phyloP scores from a whole-genome alignment of 441 rosid genomes.

The Populus trichocarpa region DNA sequence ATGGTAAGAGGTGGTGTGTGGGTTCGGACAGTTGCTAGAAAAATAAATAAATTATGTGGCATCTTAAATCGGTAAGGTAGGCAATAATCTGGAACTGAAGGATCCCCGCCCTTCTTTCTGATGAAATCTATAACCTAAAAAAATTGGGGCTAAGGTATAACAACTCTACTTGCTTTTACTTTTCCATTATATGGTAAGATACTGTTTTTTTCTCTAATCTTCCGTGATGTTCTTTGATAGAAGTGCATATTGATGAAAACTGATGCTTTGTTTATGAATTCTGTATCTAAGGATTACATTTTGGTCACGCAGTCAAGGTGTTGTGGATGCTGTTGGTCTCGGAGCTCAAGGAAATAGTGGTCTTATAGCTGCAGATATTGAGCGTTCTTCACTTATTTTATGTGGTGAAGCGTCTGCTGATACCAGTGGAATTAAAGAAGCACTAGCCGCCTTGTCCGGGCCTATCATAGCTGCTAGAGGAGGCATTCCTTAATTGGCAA shows the following conservation, averaged over 20 bases:
- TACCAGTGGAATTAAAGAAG: slow-evolving; percentile 31
- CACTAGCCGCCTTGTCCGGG: slow-evolving; percentile 29
- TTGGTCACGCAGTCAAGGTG: slow-evolving; percentile 21
- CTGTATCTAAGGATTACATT: background rate
- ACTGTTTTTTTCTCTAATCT: background rate
- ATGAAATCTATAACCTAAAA: too few relatives aligned
- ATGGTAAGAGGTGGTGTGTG: too few relatives aligned
- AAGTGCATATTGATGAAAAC: background rate
- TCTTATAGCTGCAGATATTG: slow-evolving; percentile 39
- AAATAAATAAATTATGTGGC: too few relatives aligned
- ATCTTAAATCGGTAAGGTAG: too few relatives aligned
- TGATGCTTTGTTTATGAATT: background rate
- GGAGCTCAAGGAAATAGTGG: slow-evolving; percentile 27
- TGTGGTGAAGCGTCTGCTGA: slow-evolving; percentile 36
- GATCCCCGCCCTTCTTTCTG: too few relatives aligned
- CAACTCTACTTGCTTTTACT: too few relatives aligned
- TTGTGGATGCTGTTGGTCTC: slow-evolving; percentile 25
- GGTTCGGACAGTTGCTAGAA: too few relatives aligned
- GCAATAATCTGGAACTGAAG: too few relatives aligned
- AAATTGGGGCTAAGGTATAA: too few relatives aligned
- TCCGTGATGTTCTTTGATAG: background rate
- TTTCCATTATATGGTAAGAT: background rate
- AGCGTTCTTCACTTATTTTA: slow-evolving; percentile 36
- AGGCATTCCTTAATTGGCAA: slow-evolving; percentile 34
- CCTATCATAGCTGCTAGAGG: slow-evolving; percentile 39